Evolutionary conservation across 2,329 filamentous ascomycete genomes (phyloP).

Genomic region (Claviceps purpurea): DNA sequence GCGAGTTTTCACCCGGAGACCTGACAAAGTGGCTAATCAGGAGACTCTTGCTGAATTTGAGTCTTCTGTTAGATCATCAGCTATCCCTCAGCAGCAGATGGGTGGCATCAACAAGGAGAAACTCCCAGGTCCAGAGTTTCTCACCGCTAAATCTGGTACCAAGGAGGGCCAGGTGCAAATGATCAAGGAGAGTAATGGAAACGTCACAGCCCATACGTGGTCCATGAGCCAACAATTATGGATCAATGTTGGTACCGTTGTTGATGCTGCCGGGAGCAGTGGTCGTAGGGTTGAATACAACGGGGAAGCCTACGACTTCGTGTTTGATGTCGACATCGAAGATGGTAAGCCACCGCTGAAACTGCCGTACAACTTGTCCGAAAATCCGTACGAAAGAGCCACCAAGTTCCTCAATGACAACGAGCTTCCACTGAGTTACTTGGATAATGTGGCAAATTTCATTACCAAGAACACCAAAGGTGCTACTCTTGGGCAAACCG

Average conservation of each 20-base stretch:
- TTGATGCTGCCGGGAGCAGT: conserved; percentile 73
- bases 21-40: conserved; percentile 55
- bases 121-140: conserved; percentile 75
- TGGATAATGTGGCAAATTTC: conserved; percentile 87
- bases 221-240: conserved; percentile 58
- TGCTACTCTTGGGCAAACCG: conserved; percentile 58
- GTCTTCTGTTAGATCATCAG: conserved; percentile 65
- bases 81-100: conserved; percentile 77
- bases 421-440: conserved; percentile 71
- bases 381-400: conserved; percentile 85
- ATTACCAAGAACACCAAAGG: conserved; percentile 84
- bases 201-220: conserved; percentile 80
- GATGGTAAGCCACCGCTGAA: conserved; percentile 88
- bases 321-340: conserved; percentile 93
- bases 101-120: conserved; percentile 83
- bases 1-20: conserved; percentile 66
- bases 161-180: conserved; percentile 94
- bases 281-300: conserved; percentile 64
- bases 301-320: conserved; percentile 86
- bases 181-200: conserved; percentile 71
- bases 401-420: conserved; percentile 85
- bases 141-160: conserved; percentile 70
- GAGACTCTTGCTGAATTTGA: conserved; percentile 63
- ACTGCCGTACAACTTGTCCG: conserved; percentile 82
- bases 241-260: conserved; percentile 86